A percentile compares a stretch with the other conserved stretches of the same genome.
Conservation (phyloP, 805 yeast genomes). For the Candida takata region DNA sequence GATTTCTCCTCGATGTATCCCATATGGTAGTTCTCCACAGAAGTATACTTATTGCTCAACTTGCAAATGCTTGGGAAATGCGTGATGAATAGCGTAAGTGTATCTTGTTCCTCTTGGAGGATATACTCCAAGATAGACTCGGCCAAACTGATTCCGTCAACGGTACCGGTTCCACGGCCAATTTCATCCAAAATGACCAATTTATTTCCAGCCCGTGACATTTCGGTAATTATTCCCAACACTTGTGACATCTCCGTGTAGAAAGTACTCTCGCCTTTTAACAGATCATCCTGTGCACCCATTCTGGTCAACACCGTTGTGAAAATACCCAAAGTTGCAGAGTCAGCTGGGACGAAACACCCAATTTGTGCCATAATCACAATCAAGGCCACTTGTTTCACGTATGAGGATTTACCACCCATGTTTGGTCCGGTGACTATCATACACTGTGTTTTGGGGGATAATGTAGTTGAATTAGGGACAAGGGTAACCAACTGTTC, state of each 20-base stretch:
- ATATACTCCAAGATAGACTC: slow-evolving; percentile 90
- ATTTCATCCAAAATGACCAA: slow-evolving; percentile 87
- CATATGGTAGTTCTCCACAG: slow-evolving; percentile 84
- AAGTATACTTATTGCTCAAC: slow-evolving; percentile 50
- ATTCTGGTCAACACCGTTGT: slow-evolving; percentile 92
- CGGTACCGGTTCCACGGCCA: slow-evolving; percentile 75
- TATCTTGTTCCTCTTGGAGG: slow-evolving; percentile 44
- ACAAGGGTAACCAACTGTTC: slow-evolving; percentile 52
- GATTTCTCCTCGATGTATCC: slow-evolving; percentile 43
- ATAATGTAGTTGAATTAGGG: slow-evolving; percentile 75
- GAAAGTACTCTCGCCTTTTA: slow-evolving; percentile 93
- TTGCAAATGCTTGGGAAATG: slow-evolving; percentile 93
- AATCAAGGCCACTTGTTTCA: slow-evolving; percentile 80
- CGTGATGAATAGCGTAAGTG: slow-evolving; percentile 88
- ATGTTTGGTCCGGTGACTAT: slow-evolving; percentile 94
- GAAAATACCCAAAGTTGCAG: slow-evolving; percentile 72
- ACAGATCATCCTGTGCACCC: slow-evolving; percentile 96
- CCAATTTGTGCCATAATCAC: slow-evolving; percentile 85
- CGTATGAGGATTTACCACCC: slow-evolving; percentile 95
- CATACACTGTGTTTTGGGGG: slow-evolving; percentile 53
- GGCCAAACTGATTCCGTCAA: slow-evolving; percentile 96
- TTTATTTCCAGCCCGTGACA: slow-evolving; percentile 60
- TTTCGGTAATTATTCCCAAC: slow-evolving; percentile 60
- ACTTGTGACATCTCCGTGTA: slow-evolving; percentile 96
- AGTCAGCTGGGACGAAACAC: slow-evolving; percentile 75